A percentile compares a stretch with the other conserved stretches of the same genome.
phyloP scores from a whole-genome alignment of 371 early-diverging fungal genomes.

The Mucor indicus region DNA sequence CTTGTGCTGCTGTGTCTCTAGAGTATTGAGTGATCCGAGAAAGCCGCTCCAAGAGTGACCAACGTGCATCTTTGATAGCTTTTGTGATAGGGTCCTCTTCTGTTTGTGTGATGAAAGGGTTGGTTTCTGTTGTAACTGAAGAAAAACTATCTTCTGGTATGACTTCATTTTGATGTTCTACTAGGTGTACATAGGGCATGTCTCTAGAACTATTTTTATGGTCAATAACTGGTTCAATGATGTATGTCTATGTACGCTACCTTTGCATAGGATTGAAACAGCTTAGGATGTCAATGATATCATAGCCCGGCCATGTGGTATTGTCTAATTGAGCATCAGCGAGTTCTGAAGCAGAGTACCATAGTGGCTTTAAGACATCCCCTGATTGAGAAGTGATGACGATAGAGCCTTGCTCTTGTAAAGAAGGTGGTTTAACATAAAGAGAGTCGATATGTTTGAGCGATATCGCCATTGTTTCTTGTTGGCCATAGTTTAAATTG shows the following conservation, averaged over 20 bases:
- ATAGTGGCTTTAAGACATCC: constrained; percentile 29
- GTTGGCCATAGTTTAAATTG: constrained; percentile 14
- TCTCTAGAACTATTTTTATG: not conserved
- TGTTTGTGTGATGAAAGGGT: too few relatives aligned
- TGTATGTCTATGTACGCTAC: too few relatives aligned
- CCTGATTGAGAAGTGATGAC: constrained; percentile 35
- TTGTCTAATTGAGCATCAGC: not conserved
- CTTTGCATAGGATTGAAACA: constrained; percentile 31
- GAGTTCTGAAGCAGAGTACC: constrained; percentile 18
- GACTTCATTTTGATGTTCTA: too few relatives aligned
- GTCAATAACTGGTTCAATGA: too few relatives aligned
- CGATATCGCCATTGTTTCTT: constrained; percentile 22
- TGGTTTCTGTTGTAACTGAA: too few relatives aligned
- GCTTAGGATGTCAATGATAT: constrained; percentile 38
- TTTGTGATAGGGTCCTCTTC: constrained; percentile 3
- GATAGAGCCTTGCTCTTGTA: constrained; percentile 21
- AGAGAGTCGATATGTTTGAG: constrained; percentile 28
- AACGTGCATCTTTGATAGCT: constrained; percentile 44
- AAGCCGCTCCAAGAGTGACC: constrained; percentile 76
- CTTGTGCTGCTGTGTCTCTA: constrained; percentile 65
- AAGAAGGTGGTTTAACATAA: constrained; percentile 28
- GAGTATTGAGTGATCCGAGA: constrained; percentile 75
- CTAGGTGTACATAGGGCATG: constrained; percentile 7
- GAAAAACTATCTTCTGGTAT: too few relatives aligned
- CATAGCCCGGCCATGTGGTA: constrained; percentile 35